Conservation (phyloP, 768 basidiomycete genomes). For the Boletus subcaerulescens region DNA sequence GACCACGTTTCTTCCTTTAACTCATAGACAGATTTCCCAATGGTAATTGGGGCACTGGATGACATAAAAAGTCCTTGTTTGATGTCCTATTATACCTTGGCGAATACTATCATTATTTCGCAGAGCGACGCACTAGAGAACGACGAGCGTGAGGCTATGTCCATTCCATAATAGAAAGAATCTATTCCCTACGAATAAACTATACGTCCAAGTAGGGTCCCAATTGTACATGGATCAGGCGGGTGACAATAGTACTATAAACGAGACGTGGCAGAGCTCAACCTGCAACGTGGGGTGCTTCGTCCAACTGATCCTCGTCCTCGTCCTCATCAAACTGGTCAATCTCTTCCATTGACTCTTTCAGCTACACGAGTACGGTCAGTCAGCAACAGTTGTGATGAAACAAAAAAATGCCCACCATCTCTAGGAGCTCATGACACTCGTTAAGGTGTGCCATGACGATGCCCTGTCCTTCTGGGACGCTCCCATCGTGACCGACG, state of each 20-base stretch:
- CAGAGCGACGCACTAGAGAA: slow-evolving; percentile 9
- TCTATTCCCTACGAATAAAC: background rate
- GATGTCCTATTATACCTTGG: slow-evolving; percentile 24
- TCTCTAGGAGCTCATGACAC: slow-evolving; percentile 93
- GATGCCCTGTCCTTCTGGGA: slow-evolving; percentile 96
- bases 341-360: slow-evolving; percentile 78
- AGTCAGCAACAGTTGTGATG: background rate
- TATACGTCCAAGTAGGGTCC: background rate
- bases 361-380: slow-evolving; percentile 41
- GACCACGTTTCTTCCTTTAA: slow-evolving; percentile 83
- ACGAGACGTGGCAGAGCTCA: slow-evolving; percentile 5
- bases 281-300: slow-evolving; percentile 5
- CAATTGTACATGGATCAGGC: background rate
- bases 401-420: slow-evolving; percentile 48
- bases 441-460: slow-evolving; percentile 95
- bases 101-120: slow-evolving; percentile 30
- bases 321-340: slow-evolving; percentile 54
- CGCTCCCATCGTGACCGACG: slow-evolving; percentile 77
- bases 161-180: background rate
- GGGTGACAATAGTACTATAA: background rate
- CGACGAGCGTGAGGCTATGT: too few relatives aligned
- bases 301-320: slow-evolving; percentile 35
- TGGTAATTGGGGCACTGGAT: slow-evolving; percentile 15
- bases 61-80: slow-evolving; percentile 21
- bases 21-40: slow-evolving; percentile 39